phyloP scores from a whole-genome alignment of 192 early-diverging fungal species.

The Backusella westeae region DNA sequence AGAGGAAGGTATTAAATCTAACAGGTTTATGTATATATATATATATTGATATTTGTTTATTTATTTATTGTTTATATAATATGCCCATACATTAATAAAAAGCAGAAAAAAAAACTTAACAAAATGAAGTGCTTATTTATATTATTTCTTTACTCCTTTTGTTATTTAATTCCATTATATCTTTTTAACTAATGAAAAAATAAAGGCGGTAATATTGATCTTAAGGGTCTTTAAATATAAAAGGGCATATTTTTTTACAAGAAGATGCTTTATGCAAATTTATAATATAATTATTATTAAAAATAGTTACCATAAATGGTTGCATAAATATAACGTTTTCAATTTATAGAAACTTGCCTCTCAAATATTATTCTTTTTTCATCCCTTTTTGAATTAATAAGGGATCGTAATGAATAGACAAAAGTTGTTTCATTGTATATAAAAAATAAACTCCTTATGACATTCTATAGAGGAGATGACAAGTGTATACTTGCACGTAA shows the following conservation, averaged over 20 bases:
- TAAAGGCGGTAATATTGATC: constrained; percentile 1
- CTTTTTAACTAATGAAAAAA: not conserved
- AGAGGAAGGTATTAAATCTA: not conserved
- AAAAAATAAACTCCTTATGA: not conserved
- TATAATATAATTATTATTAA: not conserved
- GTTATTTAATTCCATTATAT: not conserved
- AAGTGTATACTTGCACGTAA: not conserved
- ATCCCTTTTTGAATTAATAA: not conserved
- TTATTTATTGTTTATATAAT: not conserved
- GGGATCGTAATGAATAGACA: not conserved
- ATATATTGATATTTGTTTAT: constrained; percentile 7
- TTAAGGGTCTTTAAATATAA: not conserved
- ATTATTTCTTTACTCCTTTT: not conserved
- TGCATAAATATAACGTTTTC: constrained; percentile 2
- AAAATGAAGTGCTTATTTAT: not conserved
- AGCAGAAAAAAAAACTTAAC: not conserved
- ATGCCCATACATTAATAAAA: not conserved
- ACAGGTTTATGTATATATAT: not conserved
- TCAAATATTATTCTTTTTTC: not conserved
- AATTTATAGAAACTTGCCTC: not conserved
- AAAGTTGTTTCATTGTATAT: not conserved
- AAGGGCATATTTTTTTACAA: not conserved
- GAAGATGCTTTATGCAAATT: not conserved
- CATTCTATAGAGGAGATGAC: not conserved
- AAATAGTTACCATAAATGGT: not conserved